These are phyloP conservation scores for Globisporangium lucens DNA, from an alignment of 352 stramenopile species.

Conservation along the genomic window DNA sequence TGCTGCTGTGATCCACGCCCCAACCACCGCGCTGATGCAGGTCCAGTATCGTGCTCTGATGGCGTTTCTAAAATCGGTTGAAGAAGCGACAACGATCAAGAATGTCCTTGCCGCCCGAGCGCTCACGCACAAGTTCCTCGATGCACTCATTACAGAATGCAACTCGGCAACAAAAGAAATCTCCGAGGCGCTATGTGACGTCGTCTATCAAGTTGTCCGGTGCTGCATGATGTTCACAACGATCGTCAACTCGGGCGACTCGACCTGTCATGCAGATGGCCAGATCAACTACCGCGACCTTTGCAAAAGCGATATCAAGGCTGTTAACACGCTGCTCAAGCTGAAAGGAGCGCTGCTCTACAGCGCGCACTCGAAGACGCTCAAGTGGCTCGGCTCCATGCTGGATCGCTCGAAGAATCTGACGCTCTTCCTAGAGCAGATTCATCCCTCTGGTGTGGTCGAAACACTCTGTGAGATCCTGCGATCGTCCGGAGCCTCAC, in stretches of 20 bases:
- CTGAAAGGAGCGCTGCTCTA: conserved; percentile 27
- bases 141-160: conserved; percentile 11
- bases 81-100: conserved; percentile 1
- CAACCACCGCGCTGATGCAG: conserved; percentile 10
- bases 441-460: conserved; percentile 54
- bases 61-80: conserved; percentile 12
- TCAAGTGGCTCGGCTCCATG: conserved; percentile 83
- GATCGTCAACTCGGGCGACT: conserved; percentile 41
- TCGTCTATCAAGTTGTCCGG: conserved; percentile 55
- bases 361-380: conserved; percentile 41
- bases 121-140: conserved; percentile 24
- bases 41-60: conserved; percentile 16
- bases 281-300: conserved; percentile 41
- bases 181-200: conserved; percentile 18
- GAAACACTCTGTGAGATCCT: conserved; percentile 64
- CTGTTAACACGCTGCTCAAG: conserved; percentile 41
- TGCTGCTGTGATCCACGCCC: neutral
- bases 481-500: conserved; percentile 33
- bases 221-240: conserved; percentile 64
- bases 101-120: conserved; percentile 9
- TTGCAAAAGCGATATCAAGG: conserved; percentile 39
- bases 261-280: neutral
- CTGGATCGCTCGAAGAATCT: conserved; percentile 59
- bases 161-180: neutral
- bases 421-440: conserved; percentile 50